phyloP scores from a whole-genome alignment of 768 basidiomycete genomes.

The Cystobasidium ongulense region DNA sequence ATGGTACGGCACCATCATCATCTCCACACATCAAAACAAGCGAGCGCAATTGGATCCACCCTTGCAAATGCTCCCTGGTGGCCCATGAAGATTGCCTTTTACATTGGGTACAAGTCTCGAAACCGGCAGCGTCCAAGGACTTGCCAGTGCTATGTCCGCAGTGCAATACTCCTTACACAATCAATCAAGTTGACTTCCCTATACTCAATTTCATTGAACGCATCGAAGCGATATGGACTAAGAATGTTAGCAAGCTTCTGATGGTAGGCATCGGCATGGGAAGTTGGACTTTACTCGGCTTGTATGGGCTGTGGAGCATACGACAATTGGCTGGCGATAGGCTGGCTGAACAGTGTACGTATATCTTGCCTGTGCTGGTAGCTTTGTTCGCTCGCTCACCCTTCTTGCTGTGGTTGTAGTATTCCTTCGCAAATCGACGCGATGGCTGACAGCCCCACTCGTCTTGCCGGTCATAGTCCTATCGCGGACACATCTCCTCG shows the following conservation, averaged over 20 bases:
- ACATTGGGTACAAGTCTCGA: conserved; percentile 32
- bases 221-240: conserved; percentile 21
- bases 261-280: conserved; percentile 32
- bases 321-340: conserved; percentile 23
- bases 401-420: neutral
- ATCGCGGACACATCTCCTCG: conserved; percentile 40
- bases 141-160: conserved; percentile 34
- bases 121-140: neutral
- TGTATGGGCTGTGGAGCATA: conserved; percentile 36
- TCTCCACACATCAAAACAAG: neutral
- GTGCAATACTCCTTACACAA: conserved; percentile 33
- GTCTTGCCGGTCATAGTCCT: conserved; percentile 37
- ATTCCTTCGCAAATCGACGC: neutral
- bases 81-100: conserved; percentile 38
- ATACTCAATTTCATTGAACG: conserved; percentile 18
- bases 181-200: neutral
- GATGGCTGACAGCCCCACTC: conserved; percentile 38
- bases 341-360: conserved; percentile 32
- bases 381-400: too few species aligned
- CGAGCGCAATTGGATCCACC: conserved; percentile 31
- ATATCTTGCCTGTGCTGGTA: neutral
- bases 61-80: conserved; percentile 37
- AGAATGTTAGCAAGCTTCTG: conserved; percentile 4
- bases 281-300: conserved; percentile 31
- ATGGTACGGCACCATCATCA: neutral